These are phyloP conservation scores for Debaryomyces maramus DNA, from an alignment of 805 yeast species.

Conservation along the genomic window DNA sequence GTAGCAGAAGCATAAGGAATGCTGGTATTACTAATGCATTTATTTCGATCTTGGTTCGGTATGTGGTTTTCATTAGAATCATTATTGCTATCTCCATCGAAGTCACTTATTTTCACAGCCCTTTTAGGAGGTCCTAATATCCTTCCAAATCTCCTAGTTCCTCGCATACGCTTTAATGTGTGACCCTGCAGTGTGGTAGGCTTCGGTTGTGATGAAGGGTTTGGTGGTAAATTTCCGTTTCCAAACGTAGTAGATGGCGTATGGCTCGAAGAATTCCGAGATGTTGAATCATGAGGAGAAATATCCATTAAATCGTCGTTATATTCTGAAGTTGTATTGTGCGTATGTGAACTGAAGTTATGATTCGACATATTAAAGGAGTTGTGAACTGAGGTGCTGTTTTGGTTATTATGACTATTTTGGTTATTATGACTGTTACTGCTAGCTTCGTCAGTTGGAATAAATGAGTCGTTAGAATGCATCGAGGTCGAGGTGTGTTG, in stretches of 20 bases:
- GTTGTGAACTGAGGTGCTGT: slow-evolving; percentile 10
- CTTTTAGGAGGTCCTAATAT: slow-evolving; percentile 54
- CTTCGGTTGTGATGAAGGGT: slow-evolving; percentile 5
- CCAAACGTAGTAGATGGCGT: slow-evolving; percentile 16
- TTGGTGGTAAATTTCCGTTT: slow-evolving; percentile 3
- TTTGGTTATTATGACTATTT: slow-evolving; percentile 5
- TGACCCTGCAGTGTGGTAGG: slow-evolving; percentile 9
- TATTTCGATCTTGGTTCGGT: background rate
- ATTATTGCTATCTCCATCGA: background rate
- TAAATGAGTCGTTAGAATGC: background rate
- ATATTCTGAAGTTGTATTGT: slow-evolving; percentile 13
- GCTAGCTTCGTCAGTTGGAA: background rate
- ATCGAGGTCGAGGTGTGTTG: background rate
- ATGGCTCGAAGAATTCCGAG: slow-evolving; percentile 10
- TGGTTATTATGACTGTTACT: slow-evolving; percentile 4
- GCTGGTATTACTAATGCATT: background rate
- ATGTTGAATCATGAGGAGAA: slow-evolving; percentile 13
- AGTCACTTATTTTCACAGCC: slow-evolving; percentile 25
- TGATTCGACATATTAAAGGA: slow-evolving; percentile 13
- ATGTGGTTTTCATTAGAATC: background rate
- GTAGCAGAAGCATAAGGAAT: background rate
- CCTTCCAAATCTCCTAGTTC: slow-evolving; percentile 38
- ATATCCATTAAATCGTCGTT: slow-evolving; percentile 12
- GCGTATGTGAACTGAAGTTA: slow-evolving; percentile 11
- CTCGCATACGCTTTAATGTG: slow-evolving; percentile 29